Conservation (phyloP, 1,284 basidiomycete genomes). For the Leccinum pachyderme region DNA sequence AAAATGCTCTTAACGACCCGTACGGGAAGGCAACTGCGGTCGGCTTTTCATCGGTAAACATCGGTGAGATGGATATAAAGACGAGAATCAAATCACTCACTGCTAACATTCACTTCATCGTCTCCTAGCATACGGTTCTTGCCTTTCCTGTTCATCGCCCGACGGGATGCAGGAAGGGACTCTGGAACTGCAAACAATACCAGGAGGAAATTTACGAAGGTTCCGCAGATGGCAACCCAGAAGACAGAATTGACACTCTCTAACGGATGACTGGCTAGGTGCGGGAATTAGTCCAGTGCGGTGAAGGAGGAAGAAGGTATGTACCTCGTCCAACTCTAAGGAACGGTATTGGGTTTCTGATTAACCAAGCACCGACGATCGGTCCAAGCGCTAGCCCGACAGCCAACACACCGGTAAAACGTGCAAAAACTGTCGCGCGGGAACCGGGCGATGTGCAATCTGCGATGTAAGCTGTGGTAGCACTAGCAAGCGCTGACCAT, state of each 20-base stretch:
- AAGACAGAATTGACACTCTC: slow-evolving; percentile 55
- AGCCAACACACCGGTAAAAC: slow-evolving; percentile 70
- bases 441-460: slow-evolving; percentile 86
- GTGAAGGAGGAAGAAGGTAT: neutral
- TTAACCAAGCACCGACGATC: slow-evolving; percentile 68
- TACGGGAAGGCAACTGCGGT: slow-evolving; percentile 11
- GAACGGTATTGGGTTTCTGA: slow-evolving; percentile 50
- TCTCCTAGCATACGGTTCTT: slow-evolving; percentile 33
- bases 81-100: slow-evolving; percentile 7
- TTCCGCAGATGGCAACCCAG: slow-evolving; percentile 51
- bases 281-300: slow-evolving; percentile 6
- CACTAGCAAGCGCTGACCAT: slow-evolving; percentile 77
- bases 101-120: slow-evolving; percentile 6
- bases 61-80: slow-evolving; percentile 1
- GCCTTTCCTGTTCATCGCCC: slow-evolving; percentile 33
- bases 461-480: slow-evolving; percentile 81
- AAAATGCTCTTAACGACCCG: slow-evolving; percentile 38
- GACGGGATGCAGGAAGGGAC: slow-evolving; percentile 50
- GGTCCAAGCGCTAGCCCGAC: slow-evolving; percentile 76
- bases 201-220: slow-evolving; percentile 49
- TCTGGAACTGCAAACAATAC: slow-evolving; percentile 65
- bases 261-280: slow-evolving; percentile 23
- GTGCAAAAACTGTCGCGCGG: slow-evolving; percentile 77
- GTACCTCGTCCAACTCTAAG: slow-evolving; percentile 30
- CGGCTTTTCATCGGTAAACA: slow-evolving; percentile 4